Evolutionary conservation across 2,329 filamentous ascomycete species (phyloP).

Genomic region (Penicillium sp.): DNA sequence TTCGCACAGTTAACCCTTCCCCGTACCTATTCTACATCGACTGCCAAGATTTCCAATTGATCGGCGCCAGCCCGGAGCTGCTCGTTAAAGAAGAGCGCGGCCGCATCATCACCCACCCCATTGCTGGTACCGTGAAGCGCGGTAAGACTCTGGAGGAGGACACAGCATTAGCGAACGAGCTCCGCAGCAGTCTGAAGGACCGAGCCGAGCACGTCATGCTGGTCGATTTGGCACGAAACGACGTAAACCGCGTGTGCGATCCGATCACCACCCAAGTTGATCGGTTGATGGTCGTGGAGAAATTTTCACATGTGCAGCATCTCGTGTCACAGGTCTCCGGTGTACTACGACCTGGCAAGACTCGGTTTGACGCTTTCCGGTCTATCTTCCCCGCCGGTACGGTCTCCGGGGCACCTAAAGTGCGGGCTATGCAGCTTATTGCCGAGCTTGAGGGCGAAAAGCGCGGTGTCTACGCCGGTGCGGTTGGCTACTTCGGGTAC

Average conservation of each 20-base stretch:
- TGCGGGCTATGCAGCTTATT: conserved; percentile 94
- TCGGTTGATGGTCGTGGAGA: conserved; percentile 86
- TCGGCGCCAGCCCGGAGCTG: conserved; percentile 90
- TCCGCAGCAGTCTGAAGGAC: conserved; percentile 79
- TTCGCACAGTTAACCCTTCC: conserved; percentile 94
- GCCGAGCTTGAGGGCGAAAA: conserved; percentile 91
- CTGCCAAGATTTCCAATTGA: conserved; percentile 86
- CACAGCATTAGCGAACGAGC: conserved; percentile 66
- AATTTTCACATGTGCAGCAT: conserved; percentile 96
- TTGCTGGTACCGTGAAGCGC: conserved; percentile 89
- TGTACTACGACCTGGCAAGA: conserved; percentile 73
- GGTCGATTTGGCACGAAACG: conserved; percentile 91
- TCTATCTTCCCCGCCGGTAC: conserved; percentile 97
- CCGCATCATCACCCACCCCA: conserved; percentile 90
- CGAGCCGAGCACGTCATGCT: conserved; percentile 95
- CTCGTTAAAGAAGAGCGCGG: conserved; percentile 85
- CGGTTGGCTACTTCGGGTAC: conserved; percentile 95
- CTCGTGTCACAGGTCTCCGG: conserved; percentile 93
- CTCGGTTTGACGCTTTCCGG: conserved; percentile 89
- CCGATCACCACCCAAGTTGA: conserved; percentile 85
- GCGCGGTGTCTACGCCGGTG: conserved; percentile 88
- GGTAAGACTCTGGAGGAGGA: conserved; percentile 78
- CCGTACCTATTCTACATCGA: conserved; percentile 96
- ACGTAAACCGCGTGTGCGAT: conserved; percentile 92
- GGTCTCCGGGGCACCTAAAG: conserved; percentile 90